Conservation (phyloP, 148 eudicot genomes). For the Cornus kousa region DNA sequence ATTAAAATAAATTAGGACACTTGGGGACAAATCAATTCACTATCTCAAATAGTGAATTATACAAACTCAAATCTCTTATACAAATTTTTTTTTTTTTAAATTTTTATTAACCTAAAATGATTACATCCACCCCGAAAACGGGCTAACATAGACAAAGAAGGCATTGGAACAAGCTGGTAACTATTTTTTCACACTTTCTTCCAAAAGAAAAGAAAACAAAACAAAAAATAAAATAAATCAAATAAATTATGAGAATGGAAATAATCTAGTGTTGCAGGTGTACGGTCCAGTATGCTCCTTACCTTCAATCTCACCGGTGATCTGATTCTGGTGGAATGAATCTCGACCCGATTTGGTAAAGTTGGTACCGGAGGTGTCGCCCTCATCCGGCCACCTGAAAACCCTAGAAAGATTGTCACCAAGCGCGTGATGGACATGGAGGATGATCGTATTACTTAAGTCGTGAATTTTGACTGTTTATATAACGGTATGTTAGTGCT, state of each 20-base stretch:
- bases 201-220: too few relatives aligned
- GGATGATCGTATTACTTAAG: conserved; percentile 63
- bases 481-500: too few relatives aligned
- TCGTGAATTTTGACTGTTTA: conserved; percentile 6
- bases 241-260: not conserved
- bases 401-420: conserved; percentile 53
- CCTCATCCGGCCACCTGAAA: conserved; percentile 52
- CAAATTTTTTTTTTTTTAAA: too few relatives aligned
- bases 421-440: conserved; percentile 71
- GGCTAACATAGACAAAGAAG: too few relatives aligned
- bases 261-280: conserved; percentile 38
- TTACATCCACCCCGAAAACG: too few relatives aligned
- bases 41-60: too few relatives aligned
- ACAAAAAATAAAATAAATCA: not conserved
- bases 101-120: too few relatives aligned
- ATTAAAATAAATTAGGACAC: too few relatives aligned
- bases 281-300: conserved; percentile 85
- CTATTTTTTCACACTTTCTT: too few relatives aligned
- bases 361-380: conserved; percentile 63
- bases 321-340: conserved; percentile 51
- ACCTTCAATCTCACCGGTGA: conserved; percentile 64
- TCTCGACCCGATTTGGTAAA: conserved; percentile 55
- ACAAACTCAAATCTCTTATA: too few relatives aligned
- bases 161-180: too few relatives aligned
- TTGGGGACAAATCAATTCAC: too few relatives aligned